Evolutionary conservation across 202 grass and related monocot genomes (phyloP), one percentile per base, ranked within the genome.

Genomic region (Brachypodium distachyon): DNA sequence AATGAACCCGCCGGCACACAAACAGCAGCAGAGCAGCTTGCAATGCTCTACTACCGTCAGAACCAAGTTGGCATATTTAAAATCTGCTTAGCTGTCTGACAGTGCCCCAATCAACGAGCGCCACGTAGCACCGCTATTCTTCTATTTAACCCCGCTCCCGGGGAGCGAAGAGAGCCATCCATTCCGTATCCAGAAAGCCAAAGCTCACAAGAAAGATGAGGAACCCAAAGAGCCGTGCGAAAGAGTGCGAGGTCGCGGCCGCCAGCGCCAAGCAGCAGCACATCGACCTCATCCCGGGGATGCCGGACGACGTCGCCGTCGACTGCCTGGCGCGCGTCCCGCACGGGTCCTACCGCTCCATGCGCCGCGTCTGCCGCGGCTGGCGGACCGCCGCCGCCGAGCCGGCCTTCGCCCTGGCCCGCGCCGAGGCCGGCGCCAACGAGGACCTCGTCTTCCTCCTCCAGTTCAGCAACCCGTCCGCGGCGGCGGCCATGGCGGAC

Each of bases 241-340:
- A 13, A 9, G 78, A 59, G 3, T 14, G 7, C 21, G 61, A 41
- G 12, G 26, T 21, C 52, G 25, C n/a, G n/a, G n/a, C n/a, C n/a
- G n/a, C n/a, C n/a, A n/a, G n/a, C n/a, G n/a, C n/a, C n/a, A n/a
- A n/a, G n/a, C n/a, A n/a, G 27, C 67, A 77, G 18, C 75, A 84
- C 70, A 2, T 78, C 5, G 77, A 52, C 6, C 77, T 95, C 34
- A 92, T 95, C 74, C 88, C 92, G 1, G 88, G 88, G 17, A 78
- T 95, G 69, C 86, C 88, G 4, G 83, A 95, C 82, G 92, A 95
- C 76, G 76, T 92, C 12, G 92, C 86, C n/a, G 77, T 89, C 37
- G 86, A 92, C 56, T 95, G 92, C 77, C 88, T 91, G 26, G 80
- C 86, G 3, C 88, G 92, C 5, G 88, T 91, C 13, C 86, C 68